Evolutionary conservation across 148 eudicot species (phyloP), one percentile per base, ranked within the genome.

Genomic region (Cornus kousa): DNA sequence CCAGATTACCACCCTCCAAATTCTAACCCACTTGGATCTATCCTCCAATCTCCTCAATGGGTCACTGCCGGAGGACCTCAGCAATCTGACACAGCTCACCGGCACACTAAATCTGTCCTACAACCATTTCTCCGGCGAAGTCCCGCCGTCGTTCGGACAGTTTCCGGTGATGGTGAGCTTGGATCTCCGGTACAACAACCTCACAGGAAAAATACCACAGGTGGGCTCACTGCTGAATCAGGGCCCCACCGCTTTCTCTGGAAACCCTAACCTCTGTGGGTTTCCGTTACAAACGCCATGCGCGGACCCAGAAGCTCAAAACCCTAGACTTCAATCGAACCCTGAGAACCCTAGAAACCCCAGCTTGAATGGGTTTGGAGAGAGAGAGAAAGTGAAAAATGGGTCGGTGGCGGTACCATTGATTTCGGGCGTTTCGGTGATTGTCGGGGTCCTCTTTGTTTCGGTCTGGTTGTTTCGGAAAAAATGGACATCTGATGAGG

Each of bases 241-340:
- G 88, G 99, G 97, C 1, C 99, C 99, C 60, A 95, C 99, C 5
- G 97, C 99, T 3, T 95, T 95, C 69, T 76, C 94, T 17, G 99
- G 97, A 53, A 95, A 95, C 78, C 92, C 95, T 13, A 67, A 76
- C 46, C 81, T 95, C 0, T 95, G 99, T n/a, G 99, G 97, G 79
- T 95, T 95, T 75, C 99, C 97, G 23, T 76, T 95, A 74, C 83
- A 83, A 40, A 74, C 76, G 9, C 79, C 72, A 9, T 92, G 94
- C 74, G 83, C 89, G 16, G 87, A 82, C 23, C 95, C 95, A 0
- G 90, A 88, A 78, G 89, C 89, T 77, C 90, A 86, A 73, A 88
- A 91, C 86, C 95, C 97, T 37, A 78, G 76, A 43, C 11, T 89
- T 14, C 77, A 85, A 7, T 23, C 81, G 11, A 77, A 82, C 73